Conservation (phyloP, 805 yeast genomes). For the Schwanniomyces occidentalis region DNA sequence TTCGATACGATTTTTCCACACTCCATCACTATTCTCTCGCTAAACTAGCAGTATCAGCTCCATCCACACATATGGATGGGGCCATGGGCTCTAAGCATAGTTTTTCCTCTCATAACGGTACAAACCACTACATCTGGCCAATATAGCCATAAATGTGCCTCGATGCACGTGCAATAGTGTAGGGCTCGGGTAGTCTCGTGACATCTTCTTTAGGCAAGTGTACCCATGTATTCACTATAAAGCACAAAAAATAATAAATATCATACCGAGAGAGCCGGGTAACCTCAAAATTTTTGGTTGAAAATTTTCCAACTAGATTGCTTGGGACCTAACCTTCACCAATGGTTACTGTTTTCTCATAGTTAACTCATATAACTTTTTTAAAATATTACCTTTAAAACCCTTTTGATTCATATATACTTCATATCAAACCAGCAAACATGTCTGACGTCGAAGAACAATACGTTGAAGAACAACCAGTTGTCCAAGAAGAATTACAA, state of each 20-base stretch:
- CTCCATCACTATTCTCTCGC: too few relatives aligned
- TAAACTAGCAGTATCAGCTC: too few relatives aligned
- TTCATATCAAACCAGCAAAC: slow-evolving; percentile 26
- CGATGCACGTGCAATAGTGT: slow-evolving; percentile 13
- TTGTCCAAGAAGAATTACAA: slow-evolving; percentile 82
- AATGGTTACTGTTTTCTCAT: too few relatives aligned
- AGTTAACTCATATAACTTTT: not conserved
- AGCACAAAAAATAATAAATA: not conserved
- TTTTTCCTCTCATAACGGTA: too few relatives aligned
- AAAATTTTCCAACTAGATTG: slow-evolving; percentile 4
- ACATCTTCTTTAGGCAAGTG: slow-evolving; percentile 11
- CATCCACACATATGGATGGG: too few relatives aligned
- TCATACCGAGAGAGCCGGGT: slow-evolving; percentile 13
- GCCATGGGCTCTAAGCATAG: too few relatives aligned
- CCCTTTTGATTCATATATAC: not conserved
- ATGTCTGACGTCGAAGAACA: slow-evolving; percentile 88
- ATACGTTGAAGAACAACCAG: slow-evolving; percentile 60
- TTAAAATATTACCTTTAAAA: slow-evolving; percentile 1
- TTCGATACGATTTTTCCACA: too few relatives aligned
- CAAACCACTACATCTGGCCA: too few relatives aligned
- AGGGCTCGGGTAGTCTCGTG: too few relatives aligned
- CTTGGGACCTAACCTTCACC: not conserved
- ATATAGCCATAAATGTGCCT: too few relatives aligned
- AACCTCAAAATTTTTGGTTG: slow-evolving; percentile 11
- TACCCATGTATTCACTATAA: slow-evolving; percentile 11